These are phyloP conservation scores for Nicotiana attenuata DNA, from an alignment of 257 asterid species.

Conservation along the genomic window DNA sequence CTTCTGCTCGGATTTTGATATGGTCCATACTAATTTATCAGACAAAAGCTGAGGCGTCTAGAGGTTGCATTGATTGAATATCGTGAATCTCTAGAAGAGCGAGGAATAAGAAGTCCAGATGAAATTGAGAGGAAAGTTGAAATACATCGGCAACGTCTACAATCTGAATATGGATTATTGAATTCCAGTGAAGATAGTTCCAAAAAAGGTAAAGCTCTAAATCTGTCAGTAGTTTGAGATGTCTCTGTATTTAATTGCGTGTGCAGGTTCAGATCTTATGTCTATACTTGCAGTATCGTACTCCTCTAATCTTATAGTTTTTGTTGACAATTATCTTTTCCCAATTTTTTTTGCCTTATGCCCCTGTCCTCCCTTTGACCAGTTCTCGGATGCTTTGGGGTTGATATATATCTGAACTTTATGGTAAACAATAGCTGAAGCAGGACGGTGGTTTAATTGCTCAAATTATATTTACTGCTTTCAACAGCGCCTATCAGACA, in stretches of 20 bases:
- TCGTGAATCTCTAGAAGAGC: conserved; percentile 89
- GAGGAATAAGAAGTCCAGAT: conserved; percentile 50
- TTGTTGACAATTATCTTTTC: neutral
- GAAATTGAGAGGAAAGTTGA: conserved; percentile 82
- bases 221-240: neutral
- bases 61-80: conserved; percentile 86
- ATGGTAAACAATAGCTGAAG: neutral
- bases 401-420: neutral
- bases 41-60: conserved; percentile 83
- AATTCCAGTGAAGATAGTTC: conserved; percentile 51
- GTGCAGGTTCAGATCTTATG: neutral
- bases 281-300: neutral
- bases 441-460: neutral
- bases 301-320: neutral
- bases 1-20: conserved; percentile 11
- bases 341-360: neutral
- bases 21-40: conserved; percentile 28
- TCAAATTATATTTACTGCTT: neutral
- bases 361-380: neutral
- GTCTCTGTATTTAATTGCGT: neutral
- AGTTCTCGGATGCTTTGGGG: neutral
- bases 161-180: conserved; percentile 63
- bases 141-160: conserved; percentile 52
- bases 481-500: neutral
- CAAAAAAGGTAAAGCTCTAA: conserved; percentile 50